These are phyloP conservation scores for Gonapodya prolifera DNA, from an alignment of 192 early-diverging fungal species.

Conservation along the genomic window DNA sequence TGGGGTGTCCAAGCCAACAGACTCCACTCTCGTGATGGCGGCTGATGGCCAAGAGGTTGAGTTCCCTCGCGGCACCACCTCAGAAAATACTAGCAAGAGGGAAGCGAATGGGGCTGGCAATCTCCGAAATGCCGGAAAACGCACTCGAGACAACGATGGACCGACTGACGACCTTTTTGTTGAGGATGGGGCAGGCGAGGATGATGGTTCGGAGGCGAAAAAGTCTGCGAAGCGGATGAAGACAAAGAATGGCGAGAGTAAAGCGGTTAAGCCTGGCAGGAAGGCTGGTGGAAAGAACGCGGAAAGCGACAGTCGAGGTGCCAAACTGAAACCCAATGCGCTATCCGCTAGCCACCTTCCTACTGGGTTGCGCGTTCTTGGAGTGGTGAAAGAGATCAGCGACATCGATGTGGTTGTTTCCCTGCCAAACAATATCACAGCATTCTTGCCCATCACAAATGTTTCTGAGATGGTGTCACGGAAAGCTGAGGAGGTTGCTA, in stretches of 20 bases:
- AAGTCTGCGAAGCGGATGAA: not conserved
- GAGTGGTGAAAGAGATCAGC: slow-evolving; percentile 64
- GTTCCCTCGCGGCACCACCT: too few relatives aligned
- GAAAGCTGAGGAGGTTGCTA: slow-evolving; percentile 33
- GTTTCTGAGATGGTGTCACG: slow-evolving; percentile 62
- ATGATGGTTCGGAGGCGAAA: not conserved
- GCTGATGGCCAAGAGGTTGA: too few relatives aligned
- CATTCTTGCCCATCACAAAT: slow-evolving; percentile 75
- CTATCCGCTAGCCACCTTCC: not conserved
- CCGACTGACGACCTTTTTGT: not conserved
- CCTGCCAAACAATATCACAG: slow-evolving; percentile 73
- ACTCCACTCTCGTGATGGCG: too few relatives aligned
- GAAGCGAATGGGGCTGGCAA: too few relatives aligned
- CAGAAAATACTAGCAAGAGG: too few relatives aligned
- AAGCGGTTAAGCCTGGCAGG: too few relatives aligned
- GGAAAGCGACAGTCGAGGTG: too few relatives aligned
- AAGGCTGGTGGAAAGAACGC: not conserved
- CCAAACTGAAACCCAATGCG: not conserved
- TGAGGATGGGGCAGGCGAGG: not conserved
- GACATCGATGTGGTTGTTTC: slow-evolving; percentile 70
- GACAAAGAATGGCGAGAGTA: not conserved
- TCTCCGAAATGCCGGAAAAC: too few relatives aligned
- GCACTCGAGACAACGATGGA: too few relatives aligned
- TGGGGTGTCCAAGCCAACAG: too few relatives aligned
- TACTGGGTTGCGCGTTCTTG: slow-evolving; percentile 31